These are phyloP conservation scores for Cyberlindnera xishuangbannaensis DNA, from an alignment of 805 yeast genomes.

Conservation along the genomic window DNA sequence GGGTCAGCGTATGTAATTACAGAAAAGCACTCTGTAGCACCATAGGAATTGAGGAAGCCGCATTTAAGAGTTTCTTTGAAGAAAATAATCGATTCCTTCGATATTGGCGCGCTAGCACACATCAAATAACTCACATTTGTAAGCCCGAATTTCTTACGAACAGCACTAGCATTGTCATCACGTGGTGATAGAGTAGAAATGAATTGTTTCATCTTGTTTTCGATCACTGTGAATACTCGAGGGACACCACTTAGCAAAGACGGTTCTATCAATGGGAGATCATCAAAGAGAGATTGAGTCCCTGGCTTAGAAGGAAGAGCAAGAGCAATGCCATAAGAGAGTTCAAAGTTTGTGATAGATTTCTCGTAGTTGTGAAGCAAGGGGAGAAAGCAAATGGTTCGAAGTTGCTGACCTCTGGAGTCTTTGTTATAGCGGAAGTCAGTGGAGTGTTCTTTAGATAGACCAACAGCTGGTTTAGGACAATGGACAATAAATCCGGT, in stretches of 20 bases:
- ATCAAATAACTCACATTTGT: conserved; percentile 29
- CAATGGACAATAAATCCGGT: conserved; percentile 25
- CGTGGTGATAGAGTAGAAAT: conserved; percentile 7
- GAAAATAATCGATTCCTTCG: conserved; percentile 47
- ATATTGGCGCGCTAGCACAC: conserved; percentile 57
- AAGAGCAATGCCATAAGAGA: conserved; percentile 36
- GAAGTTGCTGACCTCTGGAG: conserved; percentile 16
- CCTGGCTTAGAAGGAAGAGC: conserved; percentile 44
- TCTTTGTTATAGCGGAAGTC: conserved; percentile 17
- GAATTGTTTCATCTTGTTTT: conserved; percentile 22
- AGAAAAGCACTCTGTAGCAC: conserved; percentile 53
- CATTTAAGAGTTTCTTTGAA: conserved; percentile 45
- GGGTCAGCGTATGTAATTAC: conserved; percentile 34
- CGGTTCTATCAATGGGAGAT: conserved; percentile 42
- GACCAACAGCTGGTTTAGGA: conserved; percentile 24
- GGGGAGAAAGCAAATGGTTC: conserved; percentile 39
- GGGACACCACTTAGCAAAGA: conserved; percentile 47
- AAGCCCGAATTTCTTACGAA: conserved; percentile 34
- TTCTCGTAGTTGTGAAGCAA: conserved; percentile 57
- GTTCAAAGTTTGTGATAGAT: conserved; percentile 33
- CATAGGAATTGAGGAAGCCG: conserved; percentile 49
- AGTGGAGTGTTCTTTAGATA: conserved; percentile 9
- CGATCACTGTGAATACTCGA: conserved; percentile 47
- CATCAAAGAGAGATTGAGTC: conserved; percentile 40
- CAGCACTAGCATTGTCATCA: conserved; percentile 8